These are phyloP conservation scores for Irineochytrium annulatum DNA, from an alignment of 192 early-diverging fungal genomes.

Conservation along the genomic window DNA sequence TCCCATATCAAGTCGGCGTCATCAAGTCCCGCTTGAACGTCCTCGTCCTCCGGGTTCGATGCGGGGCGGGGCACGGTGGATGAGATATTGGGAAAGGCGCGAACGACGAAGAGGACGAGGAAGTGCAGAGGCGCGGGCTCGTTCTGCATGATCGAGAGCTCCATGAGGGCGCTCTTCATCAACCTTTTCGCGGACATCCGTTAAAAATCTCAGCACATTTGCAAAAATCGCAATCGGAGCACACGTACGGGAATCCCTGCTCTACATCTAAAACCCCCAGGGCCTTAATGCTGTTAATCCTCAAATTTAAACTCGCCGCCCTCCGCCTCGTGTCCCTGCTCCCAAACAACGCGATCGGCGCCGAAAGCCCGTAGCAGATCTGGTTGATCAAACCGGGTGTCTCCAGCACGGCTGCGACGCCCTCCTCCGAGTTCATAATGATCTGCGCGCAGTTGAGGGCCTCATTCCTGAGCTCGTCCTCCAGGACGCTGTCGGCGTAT, in stretches of 20 bases:
- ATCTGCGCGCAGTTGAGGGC: slow-evolving; percentile 14
- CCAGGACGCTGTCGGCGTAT: background rate
- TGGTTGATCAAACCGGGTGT: background rate
- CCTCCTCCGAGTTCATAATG: background rate
- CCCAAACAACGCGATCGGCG: too few relatives aligned
- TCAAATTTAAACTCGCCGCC: too few relatives aligned
- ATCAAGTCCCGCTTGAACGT: slow-evolving; percentile 23
- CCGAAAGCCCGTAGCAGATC: background rate
- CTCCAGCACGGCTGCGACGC: background rate
- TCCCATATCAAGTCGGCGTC: slow-evolving; percentile 16
- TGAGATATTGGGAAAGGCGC: slow-evolving; percentile 17
- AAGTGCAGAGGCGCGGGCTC: too few relatives aligned
- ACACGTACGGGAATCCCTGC: too few relatives aligned
- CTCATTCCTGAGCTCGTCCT: slow-evolving; percentile 18
- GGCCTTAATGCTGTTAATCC: too few relatives aligned
- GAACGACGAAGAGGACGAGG: too few relatives aligned
- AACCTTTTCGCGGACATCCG: too few relatives aligned
- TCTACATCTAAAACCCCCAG: too few relatives aligned
- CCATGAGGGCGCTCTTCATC: too few relatives aligned
- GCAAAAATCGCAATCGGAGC: too few relatives aligned
- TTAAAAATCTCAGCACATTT: too few relatives aligned
- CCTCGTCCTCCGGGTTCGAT: background rate
- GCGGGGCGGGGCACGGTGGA: background rate
- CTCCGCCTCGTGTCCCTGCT: too few relatives aligned
- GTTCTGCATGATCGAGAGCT: slow-evolving; percentile 14